phyloP scores from a whole-genome alignment of 208 protist genomes.

The Acanthamoeba triangularis region DNA sequence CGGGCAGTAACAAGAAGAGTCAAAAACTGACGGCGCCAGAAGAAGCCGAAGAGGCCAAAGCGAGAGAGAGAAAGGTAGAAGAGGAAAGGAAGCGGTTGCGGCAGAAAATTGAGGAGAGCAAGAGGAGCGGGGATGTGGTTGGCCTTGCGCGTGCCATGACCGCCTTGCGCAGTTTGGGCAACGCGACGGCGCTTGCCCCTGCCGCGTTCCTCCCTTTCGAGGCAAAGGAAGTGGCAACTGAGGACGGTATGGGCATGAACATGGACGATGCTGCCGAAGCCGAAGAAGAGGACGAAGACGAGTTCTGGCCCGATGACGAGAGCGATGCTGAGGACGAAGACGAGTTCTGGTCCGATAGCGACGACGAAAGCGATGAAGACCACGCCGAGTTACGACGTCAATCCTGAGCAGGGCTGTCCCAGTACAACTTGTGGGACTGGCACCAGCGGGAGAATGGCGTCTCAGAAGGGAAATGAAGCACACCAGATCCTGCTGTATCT shows the following conservation, averaged over 20 bases:
- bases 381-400: no score
- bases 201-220: background rate
- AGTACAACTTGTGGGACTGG: no score
- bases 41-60: background rate
- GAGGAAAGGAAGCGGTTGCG: background rate
- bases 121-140: background rate
- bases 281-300: background rate
- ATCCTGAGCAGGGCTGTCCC: no score
- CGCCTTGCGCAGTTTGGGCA: background rate
- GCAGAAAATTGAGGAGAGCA: background rate
- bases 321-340: background rate
- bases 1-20: background rate
- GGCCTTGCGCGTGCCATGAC: slow-evolving; percentile 11
- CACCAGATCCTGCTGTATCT: no score
- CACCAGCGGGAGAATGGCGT: no score
- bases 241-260: background rate
- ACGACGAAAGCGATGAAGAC: background rate
- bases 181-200: background rate
- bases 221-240: background rate
- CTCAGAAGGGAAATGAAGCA: no score
- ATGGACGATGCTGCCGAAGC: background rate
- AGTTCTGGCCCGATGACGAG: background rate
- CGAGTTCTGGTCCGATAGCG: background rate
- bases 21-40: background rate
- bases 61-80: background rate